Evolutionary conservation across 371 early-diverging fungal genomes (phyloP).

Genomic region (Rhizomucor miehei): DNA sequence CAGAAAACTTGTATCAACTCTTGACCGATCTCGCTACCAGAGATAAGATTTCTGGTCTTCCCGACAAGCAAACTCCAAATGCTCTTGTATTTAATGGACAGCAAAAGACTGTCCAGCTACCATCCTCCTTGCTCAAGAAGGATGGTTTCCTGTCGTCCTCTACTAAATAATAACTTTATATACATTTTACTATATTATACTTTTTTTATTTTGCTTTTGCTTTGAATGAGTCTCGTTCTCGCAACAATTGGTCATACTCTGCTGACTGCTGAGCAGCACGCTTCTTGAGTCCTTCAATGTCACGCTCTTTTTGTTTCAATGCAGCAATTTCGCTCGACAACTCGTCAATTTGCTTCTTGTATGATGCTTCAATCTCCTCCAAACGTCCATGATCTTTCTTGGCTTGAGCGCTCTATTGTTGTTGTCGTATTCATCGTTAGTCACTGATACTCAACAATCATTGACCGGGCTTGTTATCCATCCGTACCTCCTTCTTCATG

Average conservation of each 20-base stretch:
- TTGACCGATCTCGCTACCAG: conserved; percentile 17
- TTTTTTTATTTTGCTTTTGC: conserved; percentile 5
- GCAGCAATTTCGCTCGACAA: conserved; percentile 47
- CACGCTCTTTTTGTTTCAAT: conserved; percentile 50
- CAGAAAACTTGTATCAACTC: conserved; percentile 23
- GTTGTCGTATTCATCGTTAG: too few species aligned
- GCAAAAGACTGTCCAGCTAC: background rate
- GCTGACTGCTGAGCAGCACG: conserved; percentile 66
- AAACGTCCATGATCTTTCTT: conserved; percentile 27
- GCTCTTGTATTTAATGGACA: conserved; percentile 15
- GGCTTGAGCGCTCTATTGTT: conserved; percentile 10
- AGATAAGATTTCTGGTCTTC: conserved; percentile 4
- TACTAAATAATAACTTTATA: background rate
- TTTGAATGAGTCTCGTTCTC: conserved; percentile 55
- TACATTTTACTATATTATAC: conserved; percentile 1
- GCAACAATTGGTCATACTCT: conserved; percentile 77
- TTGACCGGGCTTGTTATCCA: too few species aligned
- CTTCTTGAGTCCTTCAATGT: conserved; percentile 74
- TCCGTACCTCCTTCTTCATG: conserved; percentile 50
- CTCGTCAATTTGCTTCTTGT: conserved; percentile 29
- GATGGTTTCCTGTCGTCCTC: background rate
- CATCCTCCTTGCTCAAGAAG: too few species aligned
- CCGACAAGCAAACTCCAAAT: conserved; percentile 13
- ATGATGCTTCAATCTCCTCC: conserved; percentile 29
- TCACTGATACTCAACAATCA: too few species aligned